Base-by-base conservation (phyloP, 331 rosid species). In the Malus hybrid region DNA sequence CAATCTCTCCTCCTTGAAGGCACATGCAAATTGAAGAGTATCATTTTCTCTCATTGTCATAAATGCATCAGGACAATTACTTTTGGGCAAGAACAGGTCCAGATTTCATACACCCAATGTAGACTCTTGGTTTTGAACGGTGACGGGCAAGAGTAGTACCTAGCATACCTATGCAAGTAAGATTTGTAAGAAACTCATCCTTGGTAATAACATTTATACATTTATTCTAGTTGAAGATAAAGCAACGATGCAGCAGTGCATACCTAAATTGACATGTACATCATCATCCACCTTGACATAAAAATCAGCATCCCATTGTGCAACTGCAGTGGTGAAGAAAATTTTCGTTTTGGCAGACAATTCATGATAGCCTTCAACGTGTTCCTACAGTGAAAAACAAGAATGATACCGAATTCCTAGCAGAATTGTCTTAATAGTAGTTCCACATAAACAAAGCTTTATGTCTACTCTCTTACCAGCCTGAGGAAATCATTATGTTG, bases 251-350 rank as follows among this genome's bases (percentile, higher is more conserved):
- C 18, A 61, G 70, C 70, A 39, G 44, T 14, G 53, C 82, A 5
- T 86, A 92, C 99, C 99, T 83, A 94, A 85, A 88, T 94, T 94
- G 84, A 94, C 97, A 81, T 94, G 99, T 75, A 94, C 99, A 79
- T 94, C 99, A 58, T 94, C 99, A 72, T 94, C 99, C 72, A 94
- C 92, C 85, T 94, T 94, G 68, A 94, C 90, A 79, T 94, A 92
- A 85, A 94, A 94, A 78, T 94, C 96, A 75, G 99, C 96, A 83
- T 94, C 97, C 97, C 97, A 94, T 60, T 50, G 78, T 63, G 92
- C 83, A 80, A 94, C 91, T 11, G 99, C 99, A 3, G 97, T 89
- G 28, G 99, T 81, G 81, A 94, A 94, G 91, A 92, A 94, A 66
- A 11, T 88, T 83, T 92, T 92, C 66, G 99, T 94, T 84, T 94